These are phyloP conservation scores for Sabuloglossum arenarium DNA, from an alignment of 495 filamentous ascomycete genomes.

Conservation along the genomic window DNA sequence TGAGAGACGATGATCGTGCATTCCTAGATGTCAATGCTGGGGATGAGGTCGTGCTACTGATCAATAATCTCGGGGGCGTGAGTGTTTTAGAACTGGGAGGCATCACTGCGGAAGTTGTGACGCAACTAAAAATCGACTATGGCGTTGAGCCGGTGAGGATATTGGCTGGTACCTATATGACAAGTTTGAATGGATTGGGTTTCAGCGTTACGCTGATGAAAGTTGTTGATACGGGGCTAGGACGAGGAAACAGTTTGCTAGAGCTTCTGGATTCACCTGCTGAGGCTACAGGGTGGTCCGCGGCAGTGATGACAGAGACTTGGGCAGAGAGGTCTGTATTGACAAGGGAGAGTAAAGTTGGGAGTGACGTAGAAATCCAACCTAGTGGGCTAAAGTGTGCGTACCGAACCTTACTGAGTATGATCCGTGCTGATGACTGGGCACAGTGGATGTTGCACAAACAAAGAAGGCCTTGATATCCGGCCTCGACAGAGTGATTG, in stretches of 20 bases:
- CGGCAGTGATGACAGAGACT: slow-evolving; percentile 12
- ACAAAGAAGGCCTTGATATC: slow-evolving; percentile 38
- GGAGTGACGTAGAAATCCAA: slow-evolving; percentile 24
- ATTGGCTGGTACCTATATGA: slow-evolving; percentile 51
- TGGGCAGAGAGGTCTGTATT: slow-evolving; percentile 23
- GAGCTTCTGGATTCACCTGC: slow-evolving; percentile 71
- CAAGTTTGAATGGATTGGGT: slow-evolving; percentile 77
- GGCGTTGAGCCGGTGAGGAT: slow-evolving; percentile 51
- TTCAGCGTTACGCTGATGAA: slow-evolving; percentile 80
- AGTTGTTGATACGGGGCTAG: slow-evolving; percentile 59
- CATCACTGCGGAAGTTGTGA: slow-evolving; percentile 71
- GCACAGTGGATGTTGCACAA: slow-evolving; percentile 32
- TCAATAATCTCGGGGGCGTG: slow-evolving; percentile 92
- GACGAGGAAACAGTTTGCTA: slow-evolving; percentile 54
- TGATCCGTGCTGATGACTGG: neutral
- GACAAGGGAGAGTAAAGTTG: slow-evolving; percentile 9
- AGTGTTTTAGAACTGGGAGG: slow-evolving; percentile 76
- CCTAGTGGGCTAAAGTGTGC: slow-evolving; percentile 48
- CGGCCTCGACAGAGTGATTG: slow-evolving; percentile 52
- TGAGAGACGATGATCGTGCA: slow-evolving; percentile 55
- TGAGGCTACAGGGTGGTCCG: slow-evolving; percentile 71
- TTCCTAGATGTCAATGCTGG: slow-evolving; percentile 45
- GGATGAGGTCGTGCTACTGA: slow-evolving; percentile 50
- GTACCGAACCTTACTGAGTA: neutral
- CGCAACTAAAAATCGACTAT: slow-evolving; percentile 48